Evolutionary conservation across 2,329 filamentous ascomycete genomes (phyloP).

Genomic region (Colletotrichum australisinense): DNA sequence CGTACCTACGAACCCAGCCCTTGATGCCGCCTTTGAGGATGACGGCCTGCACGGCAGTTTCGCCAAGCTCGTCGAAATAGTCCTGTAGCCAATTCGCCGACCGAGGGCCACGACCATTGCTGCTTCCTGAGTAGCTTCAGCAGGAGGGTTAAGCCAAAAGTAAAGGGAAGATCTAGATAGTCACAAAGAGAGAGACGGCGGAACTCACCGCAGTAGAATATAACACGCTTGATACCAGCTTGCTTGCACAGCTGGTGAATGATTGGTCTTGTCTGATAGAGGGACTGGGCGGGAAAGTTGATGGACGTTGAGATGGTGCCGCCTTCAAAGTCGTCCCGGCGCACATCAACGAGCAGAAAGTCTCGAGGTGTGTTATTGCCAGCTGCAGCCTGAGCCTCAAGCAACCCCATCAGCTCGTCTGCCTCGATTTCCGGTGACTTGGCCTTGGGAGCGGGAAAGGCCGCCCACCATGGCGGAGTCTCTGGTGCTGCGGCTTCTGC

Average conservation of each 20-base stretch:
- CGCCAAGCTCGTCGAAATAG: slow-evolving; percentile 60
- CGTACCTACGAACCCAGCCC: slow-evolving; percentile 64
- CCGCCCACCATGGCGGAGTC: slow-evolving; percentile 50
- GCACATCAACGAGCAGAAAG: slow-evolving; percentile 65
- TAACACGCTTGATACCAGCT: slow-evolving; percentile 58
- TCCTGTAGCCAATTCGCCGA: slow-evolving; percentile 69
- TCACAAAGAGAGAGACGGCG: background rate
- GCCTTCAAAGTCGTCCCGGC: slow-evolving; percentile 65
- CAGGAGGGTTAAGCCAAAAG: background rate
- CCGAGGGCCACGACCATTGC: slow-evolving; percentile 60
- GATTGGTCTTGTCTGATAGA: slow-evolving; percentile 61
- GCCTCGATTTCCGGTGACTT: slow-evolving; percentile 50
- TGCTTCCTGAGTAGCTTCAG: slow-evolving; percentile 55
- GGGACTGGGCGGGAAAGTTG: slow-evolving; percentile 66
- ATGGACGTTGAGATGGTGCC: slow-evolving; percentile 70
- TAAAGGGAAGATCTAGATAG: background rate
- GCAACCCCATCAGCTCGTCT: slow-evolving; percentile 52
- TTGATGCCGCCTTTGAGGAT: slow-evolving; percentile 65
- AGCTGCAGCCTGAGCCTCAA: slow-evolving; percentile 50
- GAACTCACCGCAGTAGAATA: slow-evolving; percentile 66
- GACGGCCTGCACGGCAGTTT: slow-evolving; percentile 55
- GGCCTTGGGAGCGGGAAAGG: slow-evolving; percentile 56
- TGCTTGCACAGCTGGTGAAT: slow-evolving; percentile 62
- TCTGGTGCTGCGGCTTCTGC: slow-evolving; percentile 15
- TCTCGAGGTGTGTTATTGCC: slow-evolving; percentile 42